A percentile compares a stretch with the other conserved stretches of the same genome.
Conservation (phyloP, 176 grass and related monocot genomes). For the Secale cereale region DNA sequence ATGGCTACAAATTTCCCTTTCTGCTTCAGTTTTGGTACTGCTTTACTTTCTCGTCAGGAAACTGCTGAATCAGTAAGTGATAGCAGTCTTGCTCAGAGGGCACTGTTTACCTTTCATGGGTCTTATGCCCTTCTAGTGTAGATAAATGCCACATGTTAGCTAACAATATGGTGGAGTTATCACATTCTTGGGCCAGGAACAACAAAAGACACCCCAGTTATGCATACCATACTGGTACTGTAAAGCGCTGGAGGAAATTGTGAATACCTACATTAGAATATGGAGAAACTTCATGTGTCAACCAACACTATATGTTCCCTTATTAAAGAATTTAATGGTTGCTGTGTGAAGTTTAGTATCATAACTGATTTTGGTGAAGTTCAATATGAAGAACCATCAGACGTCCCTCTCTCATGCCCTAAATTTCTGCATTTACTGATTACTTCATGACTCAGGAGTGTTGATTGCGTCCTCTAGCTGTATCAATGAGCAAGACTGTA, state of each 20-base stretch:
- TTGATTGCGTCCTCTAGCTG: conserved; percentile 41
- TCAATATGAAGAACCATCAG: conserved; percentile 18
- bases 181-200: conserved; percentile 43
- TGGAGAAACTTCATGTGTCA: conserved; percentile 23
- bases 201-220: conserved; percentile 5
- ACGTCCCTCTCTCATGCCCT: conserved; percentile 1
- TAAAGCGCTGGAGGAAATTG: conserved; percentile 39
- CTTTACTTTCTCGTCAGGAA: conserved; percentile 58
- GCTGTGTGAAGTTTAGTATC: too few relatives aligned
- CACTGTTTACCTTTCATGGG: conserved; percentile 69
- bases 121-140: conserved; percentile 45
- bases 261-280: conserved; percentile 18
- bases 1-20: conserved; percentile 62
- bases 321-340: conserved; percentile 52
- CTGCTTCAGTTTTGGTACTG: conserved; percentile 70
- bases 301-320: conserved; percentile 27
- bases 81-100: conserved; percentile 43
- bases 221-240: conserved; percentile 7
- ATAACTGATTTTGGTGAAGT: background rate
- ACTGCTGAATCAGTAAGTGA: conserved; percentile 41
- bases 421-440: conserved; percentile 54
- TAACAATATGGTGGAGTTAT: conserved; percentile 57
- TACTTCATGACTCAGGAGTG: conserved; percentile 65
- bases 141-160: conserved; percentile 37
- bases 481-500: conserved; percentile 43